Percentiles rank a stretch among this genome's conserved stretches.
Conservation (phyloP, 192 early-diverging fungal genomes). For the Podila horticola region DNA sequence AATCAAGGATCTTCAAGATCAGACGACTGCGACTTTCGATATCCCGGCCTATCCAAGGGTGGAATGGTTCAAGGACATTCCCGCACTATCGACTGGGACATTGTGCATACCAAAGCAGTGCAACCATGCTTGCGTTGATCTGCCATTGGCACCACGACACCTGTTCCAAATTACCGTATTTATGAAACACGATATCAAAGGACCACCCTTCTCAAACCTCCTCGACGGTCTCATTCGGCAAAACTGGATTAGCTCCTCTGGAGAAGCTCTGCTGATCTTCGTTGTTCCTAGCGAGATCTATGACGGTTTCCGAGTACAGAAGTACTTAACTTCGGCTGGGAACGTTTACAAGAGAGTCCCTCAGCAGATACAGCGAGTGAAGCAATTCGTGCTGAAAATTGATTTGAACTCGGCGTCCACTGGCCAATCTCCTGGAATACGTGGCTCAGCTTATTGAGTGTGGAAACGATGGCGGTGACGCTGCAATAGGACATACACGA, state of each 20-base stretch:
- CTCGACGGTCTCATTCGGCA: constrained; percentile 7
- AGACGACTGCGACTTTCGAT: neutral
- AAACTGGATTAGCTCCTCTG: constrained; percentile 9
- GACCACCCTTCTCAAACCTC: constrained; percentile 22
- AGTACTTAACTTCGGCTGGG: constrained; percentile 7
- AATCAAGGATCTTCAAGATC: constrained; percentile 10
- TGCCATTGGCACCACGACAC: constrained; percentile 5
- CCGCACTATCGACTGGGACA: neutral
- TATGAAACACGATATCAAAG: constrained; percentile 15
- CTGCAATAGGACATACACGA: no score
- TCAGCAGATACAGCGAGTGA: neutral
- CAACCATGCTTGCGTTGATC: constrained; percentile 24
- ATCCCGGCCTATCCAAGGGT: no score
- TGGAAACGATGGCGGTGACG: no score
- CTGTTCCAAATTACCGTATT: constrained; percentile 23
- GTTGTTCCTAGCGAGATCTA: constrained; percentile 20
- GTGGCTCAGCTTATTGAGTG: no score
- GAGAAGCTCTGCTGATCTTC: constrained; percentile 22
- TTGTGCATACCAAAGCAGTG: constrained; percentile 20
- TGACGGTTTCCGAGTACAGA: constrained; percentile 15
- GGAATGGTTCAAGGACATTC: constrained; percentile 3
- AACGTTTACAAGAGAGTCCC: constrained; percentile 9
- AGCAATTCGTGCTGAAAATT: constrained; percentile 23
- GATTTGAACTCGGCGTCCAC: constrained; percentile 12
- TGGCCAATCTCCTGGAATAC: constrained; percentile 15